phyloP scores from a whole-genome alignment of 2,329 filamentous ascomycete genomes.

The Fusarium avenaceum region DNA sequence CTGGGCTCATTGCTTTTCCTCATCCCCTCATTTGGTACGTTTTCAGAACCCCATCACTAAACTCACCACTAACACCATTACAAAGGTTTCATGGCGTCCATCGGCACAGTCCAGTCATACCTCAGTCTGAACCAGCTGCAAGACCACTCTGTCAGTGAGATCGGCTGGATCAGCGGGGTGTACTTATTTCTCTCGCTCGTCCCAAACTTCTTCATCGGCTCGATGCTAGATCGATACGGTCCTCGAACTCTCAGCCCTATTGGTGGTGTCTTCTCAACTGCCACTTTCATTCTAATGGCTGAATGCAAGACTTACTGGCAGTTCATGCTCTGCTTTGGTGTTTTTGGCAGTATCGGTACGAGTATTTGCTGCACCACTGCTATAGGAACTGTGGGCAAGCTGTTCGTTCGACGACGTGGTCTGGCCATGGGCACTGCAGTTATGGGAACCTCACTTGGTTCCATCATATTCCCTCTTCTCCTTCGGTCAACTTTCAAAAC shows the following conservation, averaged over 20 bases:
- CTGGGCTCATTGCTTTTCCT: constrained; percentile 35
- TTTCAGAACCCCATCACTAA: no score
- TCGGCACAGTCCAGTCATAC: constrained; percentile 62
- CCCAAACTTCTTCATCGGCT: constrained; percentile 61
- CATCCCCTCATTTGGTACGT: constrained; percentile 16
- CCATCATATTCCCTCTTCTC: constrained; percentile 51
- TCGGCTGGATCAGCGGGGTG: constrained; percentile 63
- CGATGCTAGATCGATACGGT: constrained; percentile 62
- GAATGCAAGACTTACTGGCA: constrained; percentile 62
- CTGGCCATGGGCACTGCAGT: constrained; percentile 35
- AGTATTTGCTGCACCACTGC: constrained; percentile 54
- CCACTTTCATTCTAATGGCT: constrained; percentile 59
- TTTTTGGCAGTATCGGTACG: constrained; percentile 58
- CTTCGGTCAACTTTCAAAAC: constrained; percentile 44
- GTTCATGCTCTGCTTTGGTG: constrained; percentile 59
- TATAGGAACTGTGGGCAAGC: constrained; percentile 49
- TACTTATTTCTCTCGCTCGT: constrained; percentile 60
- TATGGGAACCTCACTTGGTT: constrained; percentile 44
- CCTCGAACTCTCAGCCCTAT: constrained; percentile 55
- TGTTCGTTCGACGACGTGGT: constrained; percentile 29
- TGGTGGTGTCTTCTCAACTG: constrained; percentile 53
- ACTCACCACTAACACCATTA: background rate
- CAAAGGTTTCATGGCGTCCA: constrained; percentile 59
- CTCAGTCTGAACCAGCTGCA: constrained; percentile 59
- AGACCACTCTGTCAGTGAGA: constrained; percentile 55